phyloP scores from a whole-genome alignment of 2,329 filamentous ascomycete genomes.

The Aspergillus sclerotialis region DNA sequence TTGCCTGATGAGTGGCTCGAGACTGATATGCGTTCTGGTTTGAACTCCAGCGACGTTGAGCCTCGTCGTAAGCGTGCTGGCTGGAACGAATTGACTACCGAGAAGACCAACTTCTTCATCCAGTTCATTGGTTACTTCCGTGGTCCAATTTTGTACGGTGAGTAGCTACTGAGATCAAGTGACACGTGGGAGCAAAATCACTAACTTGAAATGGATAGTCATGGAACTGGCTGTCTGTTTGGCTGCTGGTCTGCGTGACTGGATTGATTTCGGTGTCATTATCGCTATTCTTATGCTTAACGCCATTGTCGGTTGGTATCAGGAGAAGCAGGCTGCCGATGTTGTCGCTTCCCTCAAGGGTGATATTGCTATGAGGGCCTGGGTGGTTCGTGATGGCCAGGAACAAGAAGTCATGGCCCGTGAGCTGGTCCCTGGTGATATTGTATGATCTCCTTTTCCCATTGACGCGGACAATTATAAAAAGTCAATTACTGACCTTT shows the following conservation, averaged over 20 bases:
- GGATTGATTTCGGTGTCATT: constrained; percentile 73
- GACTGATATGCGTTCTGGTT: constrained; percentile 60
- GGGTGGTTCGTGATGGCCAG: constrained; percentile 59
- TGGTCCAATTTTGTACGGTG: constrained; percentile 71
- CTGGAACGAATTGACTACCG: constrained; percentile 64
- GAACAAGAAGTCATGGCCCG: constrained; percentile 63
- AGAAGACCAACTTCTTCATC: constrained; percentile 69
- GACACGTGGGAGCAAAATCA: background rate
- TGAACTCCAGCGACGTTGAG: constrained; percentile 55
- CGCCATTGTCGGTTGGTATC: constrained; percentile 71
- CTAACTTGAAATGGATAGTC: constrained; percentile 27
- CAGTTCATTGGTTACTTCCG: constrained; percentile 71
- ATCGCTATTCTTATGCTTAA: constrained; percentile 69
- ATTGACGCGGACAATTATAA: background rate
- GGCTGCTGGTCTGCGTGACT: constrained; percentile 66
- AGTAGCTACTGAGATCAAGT: constrained; percentile 22
- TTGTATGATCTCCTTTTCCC: constrained; percentile 44
- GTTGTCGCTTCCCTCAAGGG: constrained; percentile 68
- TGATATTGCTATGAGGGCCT: constrained; percentile 69
- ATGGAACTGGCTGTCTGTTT: constrained; percentile 72
- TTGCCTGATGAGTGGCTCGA: constrained; percentile 62
- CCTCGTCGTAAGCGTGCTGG: constrained; percentile 58
- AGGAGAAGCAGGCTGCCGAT: constrained; percentile 73
- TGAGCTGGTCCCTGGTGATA: constrained; percentile 70
- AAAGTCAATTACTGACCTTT: background rate